Conservation (phyloP, 768 basidiomycete species). For the Mycena floridula region DNA sequence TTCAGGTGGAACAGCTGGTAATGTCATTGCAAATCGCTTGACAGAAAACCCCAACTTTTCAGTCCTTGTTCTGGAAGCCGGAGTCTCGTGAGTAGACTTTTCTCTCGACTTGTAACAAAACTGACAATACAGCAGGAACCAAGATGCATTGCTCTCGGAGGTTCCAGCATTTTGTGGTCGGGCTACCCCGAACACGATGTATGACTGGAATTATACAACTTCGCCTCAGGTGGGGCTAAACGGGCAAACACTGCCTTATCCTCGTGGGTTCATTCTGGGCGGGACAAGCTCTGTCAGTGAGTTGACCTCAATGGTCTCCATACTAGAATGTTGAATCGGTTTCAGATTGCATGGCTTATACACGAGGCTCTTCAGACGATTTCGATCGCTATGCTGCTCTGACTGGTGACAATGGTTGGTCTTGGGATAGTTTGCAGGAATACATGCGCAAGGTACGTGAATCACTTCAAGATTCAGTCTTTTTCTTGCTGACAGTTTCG, state of each 20-base stretch:
- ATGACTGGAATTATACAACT: constrained; percentile 15
- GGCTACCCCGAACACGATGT: constrained; percentile 2
- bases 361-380: constrained; percentile 15
- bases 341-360: constrained; percentile 14
- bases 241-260: constrained; percentile 10
- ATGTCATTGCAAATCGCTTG: too few species aligned
- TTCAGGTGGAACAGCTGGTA: constrained; percentile 23
- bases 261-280: constrained; percentile 14
- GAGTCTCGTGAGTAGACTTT: constrained; percentile 5
- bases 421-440: too few species aligned
- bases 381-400: constrained; percentile 11
- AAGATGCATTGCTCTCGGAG: too few species aligned
- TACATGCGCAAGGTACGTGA: constrained; percentile 10
- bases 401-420: constrained; percentile 15
- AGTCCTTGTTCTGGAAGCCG: constrained; percentile 28
- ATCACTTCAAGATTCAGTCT: neutral
- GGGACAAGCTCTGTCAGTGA: constrained; percentile 12
- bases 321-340: neutral
- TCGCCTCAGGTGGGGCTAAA: constrained; percentile 11
- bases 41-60: too few species aligned
- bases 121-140: neutral
- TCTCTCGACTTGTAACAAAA: neutral
- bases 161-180: neutral
- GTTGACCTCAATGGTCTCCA: neutral
- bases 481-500: constrained; percentile 2